A percentile compares a stretch with the other conserved stretches of the same genome.
Evolutionary conservation across 345 rosid species (phyloP).

Genomic region (Toxicodendron radicans): DNA sequence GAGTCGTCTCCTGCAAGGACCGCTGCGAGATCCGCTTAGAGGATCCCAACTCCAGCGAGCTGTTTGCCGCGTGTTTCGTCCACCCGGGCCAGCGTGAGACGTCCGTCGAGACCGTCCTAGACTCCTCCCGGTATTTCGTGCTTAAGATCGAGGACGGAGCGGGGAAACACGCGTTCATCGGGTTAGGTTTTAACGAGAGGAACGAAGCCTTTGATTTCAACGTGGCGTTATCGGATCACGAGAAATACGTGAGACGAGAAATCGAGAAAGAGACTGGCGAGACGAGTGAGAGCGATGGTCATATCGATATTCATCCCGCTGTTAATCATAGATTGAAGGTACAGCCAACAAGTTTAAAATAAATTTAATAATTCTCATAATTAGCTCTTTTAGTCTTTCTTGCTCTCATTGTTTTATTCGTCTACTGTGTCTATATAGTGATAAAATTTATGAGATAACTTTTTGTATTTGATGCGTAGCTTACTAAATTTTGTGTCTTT

Average conservation of each 20-base stretch:
- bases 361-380: not conserved
- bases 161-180: constrained; percentile 96
- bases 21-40: constrained; percentile 98
- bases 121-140: constrained; percentile 94
- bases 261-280: constrained; percentile 74
- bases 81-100: constrained; percentile 79
- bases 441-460: too few species aligned
- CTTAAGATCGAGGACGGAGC: constrained; percentile 91
- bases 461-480: not conserved
- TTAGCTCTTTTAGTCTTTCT: not conserved
- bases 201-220: constrained; percentile 99
- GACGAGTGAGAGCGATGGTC: constrained; percentile 56
- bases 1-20: constrained; percentile 91
- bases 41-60: constrained; percentile 87
- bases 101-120: constrained; percentile 94
- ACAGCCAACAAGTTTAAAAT: constrained; percentile 5
- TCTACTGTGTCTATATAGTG: too few species aligned
- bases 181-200: constrained; percentile 88
- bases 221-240: constrained; percentile 97
- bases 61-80: constrained; percentile 95
- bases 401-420: not conserved
- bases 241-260: constrained; percentile 82
- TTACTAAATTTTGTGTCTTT: not conserved
- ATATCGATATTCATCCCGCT: constrained; percentile 95
- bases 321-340: constrained; percentile 97